These are phyloP conservation scores for Tricholoma furcatifolium DNA, from an alignment of 768 basidiomycete species.

Conservation along the genomic window DNA sequence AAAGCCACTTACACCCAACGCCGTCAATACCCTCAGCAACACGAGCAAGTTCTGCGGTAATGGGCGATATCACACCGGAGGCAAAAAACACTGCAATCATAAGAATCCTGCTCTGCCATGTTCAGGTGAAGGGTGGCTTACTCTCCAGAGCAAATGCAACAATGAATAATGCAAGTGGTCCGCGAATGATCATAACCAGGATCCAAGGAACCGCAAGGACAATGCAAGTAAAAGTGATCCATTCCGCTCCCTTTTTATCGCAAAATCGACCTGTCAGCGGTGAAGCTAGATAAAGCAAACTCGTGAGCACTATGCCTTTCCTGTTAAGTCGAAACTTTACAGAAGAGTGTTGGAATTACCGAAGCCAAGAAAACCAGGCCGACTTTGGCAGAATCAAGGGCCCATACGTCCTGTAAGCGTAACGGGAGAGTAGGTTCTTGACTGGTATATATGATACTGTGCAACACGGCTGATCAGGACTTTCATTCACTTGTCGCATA, in stretches of 20 bases:
- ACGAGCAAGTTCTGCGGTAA: constrained; percentile 66
- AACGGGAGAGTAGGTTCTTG: constrained; percentile 60
- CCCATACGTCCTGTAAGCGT: constrained; percentile 50
- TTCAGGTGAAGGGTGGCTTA: constrained; percentile 26
- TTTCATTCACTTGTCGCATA: background rate
- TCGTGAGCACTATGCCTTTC: background rate
- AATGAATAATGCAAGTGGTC: constrained; percentile 47
- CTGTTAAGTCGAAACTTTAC: constrained; percentile 33
- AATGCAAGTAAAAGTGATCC: constrained; percentile 47
- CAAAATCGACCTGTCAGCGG: constrained; percentile 56
- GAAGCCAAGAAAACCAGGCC: constrained; percentile 69
- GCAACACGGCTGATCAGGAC: background rate
- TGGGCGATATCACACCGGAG: constrained; percentile 56
- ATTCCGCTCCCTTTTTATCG: constrained; percentile 58
- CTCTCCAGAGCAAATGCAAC: constrained; percentile 51
- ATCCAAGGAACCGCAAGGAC: constrained; percentile 64
- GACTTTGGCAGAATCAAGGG: constrained; percentile 45
- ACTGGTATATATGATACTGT: constrained; percentile 45
- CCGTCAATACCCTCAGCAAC: constrained; percentile 57
- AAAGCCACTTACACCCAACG: constrained; percentile 56
- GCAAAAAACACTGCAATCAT: constrained; percentile 54
- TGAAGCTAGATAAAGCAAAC: constrained; percentile 51
- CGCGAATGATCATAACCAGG: constrained; percentile 47
- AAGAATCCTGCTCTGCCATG: constrained; percentile 1
- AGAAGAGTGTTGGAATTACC: constrained; percentile 62